phyloP scores from a whole-genome alignment of 2,329 filamentous ascomycete genomes.

The Sporothrix phasma region DNA sequence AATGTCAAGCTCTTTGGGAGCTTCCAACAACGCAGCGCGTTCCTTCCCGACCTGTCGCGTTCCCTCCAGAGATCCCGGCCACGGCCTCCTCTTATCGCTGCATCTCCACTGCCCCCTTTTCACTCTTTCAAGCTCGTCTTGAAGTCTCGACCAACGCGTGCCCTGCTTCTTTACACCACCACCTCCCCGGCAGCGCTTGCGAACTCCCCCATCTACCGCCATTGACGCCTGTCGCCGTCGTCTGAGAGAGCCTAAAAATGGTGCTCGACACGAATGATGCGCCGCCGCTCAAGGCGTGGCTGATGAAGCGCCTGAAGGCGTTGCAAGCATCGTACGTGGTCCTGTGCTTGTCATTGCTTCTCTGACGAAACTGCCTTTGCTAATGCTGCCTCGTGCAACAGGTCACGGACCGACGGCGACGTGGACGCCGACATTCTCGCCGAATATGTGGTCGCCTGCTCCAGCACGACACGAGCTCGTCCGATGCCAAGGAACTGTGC shows the following conservation, averaged over 20 bases:
- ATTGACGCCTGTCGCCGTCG: neutral
- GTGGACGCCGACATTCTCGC: constrained; percentile 75
- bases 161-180: neutral
- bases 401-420: constrained; percentile 69
- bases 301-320: constrained; percentile 65
- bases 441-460: constrained; percentile 77
- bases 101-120: neutral
- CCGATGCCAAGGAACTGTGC: constrained; percentile 57
- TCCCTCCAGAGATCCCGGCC: neutral
- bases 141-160: neutral
- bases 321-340: constrained; percentile 61
- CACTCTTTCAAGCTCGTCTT: neutral
- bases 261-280: constrained; percentile 38
- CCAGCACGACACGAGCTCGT: constrained; percentile 55
- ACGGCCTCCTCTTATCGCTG: neutral
- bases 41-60: neutral
- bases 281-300: constrained; percentile 61
- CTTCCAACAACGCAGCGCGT: neutral
- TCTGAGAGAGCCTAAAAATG: neutral
- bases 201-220: neutral
- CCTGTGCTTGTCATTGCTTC: neutral
- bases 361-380: neutral
- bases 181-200: neutral
- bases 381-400: constrained; percentile 31
- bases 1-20: neutral